These are phyloP conservation scores for Aspergillus terreus DNA, from an alignment of 2,329 filamentous ascomycete species.

Conservation along the genomic window DNA sequence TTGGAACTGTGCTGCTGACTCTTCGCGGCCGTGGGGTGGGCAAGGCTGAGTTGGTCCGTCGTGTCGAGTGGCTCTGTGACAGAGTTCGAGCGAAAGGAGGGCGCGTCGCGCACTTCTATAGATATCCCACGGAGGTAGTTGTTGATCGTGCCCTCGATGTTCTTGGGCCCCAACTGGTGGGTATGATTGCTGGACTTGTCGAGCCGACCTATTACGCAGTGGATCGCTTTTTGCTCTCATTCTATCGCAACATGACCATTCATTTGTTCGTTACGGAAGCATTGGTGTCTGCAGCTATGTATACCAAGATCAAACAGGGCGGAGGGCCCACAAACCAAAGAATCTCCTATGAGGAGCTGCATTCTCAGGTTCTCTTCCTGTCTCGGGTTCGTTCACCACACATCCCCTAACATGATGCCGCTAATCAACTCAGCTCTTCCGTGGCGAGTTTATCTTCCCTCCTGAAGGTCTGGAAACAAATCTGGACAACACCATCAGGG, in stretches of 20 bases:
- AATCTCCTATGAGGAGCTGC: slow-evolving; percentile 69
- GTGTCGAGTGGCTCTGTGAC: slow-evolving; percentile 85
- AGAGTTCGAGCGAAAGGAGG: slow-evolving; percentile 83
- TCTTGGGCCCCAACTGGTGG: slow-evolving; percentile 82
- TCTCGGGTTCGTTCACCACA: slow-evolving; percentile 53
- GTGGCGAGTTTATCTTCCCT: slow-evolving; percentile 95
- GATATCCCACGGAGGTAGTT: slow-evolving; percentile 72
- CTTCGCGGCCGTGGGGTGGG: slow-evolving; percentile 88
- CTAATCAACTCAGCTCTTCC: slow-evolving; percentile 62
- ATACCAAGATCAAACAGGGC: slow-evolving; percentile 83
- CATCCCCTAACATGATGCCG: not conserved
- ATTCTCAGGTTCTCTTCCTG: slow-evolving; percentile 79
- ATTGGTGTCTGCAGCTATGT: slow-evolving; percentile 84
- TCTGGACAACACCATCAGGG: slow-evolving; percentile 71
- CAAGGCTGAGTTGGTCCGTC: slow-evolving; percentile 75
- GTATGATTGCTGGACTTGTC: slow-evolving; percentile 70
- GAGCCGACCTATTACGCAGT: slow-evolving; percentile 94
- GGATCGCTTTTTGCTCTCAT: slow-evolving; percentile 93
- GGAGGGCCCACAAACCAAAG: slow-evolving; percentile 79
- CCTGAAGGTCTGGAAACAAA: slow-evolving; percentile 79
- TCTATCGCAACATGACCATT: slow-evolving; percentile 99
- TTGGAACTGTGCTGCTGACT: slow-evolving; percentile 89
- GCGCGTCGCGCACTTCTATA: slow-evolving; percentile 88
- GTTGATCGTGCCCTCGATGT: slow-evolving; percentile 89
- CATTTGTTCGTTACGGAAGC: slow-evolving; percentile 95